A percentile compares a stretch with the other conserved stretches of the same genome.
Evolutionary conservation across 2,329 filamentous ascomycete species (phyloP).

Genomic region (Cercospora sp.): DNA sequence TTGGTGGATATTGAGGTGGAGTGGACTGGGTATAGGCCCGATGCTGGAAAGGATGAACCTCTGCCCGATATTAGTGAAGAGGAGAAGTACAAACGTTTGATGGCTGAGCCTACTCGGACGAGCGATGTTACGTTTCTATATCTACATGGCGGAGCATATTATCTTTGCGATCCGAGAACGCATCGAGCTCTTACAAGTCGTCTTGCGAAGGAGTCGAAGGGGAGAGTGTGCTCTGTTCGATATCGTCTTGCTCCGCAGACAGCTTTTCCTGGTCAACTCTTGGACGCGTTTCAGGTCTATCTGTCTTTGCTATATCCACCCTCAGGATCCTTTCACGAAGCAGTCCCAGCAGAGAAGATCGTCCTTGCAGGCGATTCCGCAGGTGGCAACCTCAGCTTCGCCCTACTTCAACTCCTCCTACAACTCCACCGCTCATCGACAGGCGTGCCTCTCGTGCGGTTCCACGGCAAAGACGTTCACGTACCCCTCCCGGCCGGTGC

Average conservation of each 20-base stretch:
- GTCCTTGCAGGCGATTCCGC: constrained; percentile 74
- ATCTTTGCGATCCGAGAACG: constrained; percentile 67
- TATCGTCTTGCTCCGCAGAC: constrained; percentile 74
- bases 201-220: constrained; percentile 65
- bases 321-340: constrained; percentile 63
- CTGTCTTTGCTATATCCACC: constrained; percentile 72
- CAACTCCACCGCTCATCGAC: constrained; percentile 56
- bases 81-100: constrained; percentile 65
- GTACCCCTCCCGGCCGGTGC: constrained; percentile 68
- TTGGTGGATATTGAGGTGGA: constrained; percentile 65
- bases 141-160: constrained; percentile 76
- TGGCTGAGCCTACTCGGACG: constrained; percentile 60
- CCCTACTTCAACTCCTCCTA: constrained; percentile 67
- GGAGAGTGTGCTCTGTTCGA: constrained; percentile 68
- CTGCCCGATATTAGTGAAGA: constrained; percentile 61
- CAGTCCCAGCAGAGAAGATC: constrained; percentile 65
- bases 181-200: constrained; percentile 61
- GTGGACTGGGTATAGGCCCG: constrained; percentile 70
- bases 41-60: constrained; percentile 51
- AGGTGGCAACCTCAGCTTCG: constrained; percentile 68
- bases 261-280: constrained; percentile 70
- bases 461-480: constrained; percentile 59
- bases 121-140: constrained; percentile 67
- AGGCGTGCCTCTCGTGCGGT: constrained; percentile 52
- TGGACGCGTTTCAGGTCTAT: constrained; percentile 73